Evolutionary conservation across 257 asterid genomes (phyloP).

Genomic region (Orobanche coerulescens): DNA sequence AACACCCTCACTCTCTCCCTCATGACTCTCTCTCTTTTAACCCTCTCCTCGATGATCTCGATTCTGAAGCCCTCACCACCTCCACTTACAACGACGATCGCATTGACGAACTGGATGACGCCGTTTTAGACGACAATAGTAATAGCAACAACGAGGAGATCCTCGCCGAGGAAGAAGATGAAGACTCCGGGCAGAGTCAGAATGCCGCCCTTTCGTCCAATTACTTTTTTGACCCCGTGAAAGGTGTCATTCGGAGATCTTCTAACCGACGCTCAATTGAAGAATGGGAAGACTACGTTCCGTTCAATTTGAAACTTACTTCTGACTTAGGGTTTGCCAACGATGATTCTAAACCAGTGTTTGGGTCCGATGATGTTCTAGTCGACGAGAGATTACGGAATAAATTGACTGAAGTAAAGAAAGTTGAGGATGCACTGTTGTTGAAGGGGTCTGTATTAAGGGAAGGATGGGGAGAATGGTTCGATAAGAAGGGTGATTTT

Average conservation of each 20-base stretch:
- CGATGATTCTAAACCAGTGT: constrained; percentile 34
- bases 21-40: constrained; percentile 35
- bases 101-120: constrained; percentile 84
- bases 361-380: constrained; percentile 77
- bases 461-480: constrained; percentile 99
- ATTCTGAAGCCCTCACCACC: constrained; percentile 41
- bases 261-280: constrained; percentile 65
- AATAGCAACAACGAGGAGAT: constrained; percentile 37
- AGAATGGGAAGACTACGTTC: constrained; percentile 91
- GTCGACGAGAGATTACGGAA: constrained; percentile 61
- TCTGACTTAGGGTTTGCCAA: constrained; percentile 51
- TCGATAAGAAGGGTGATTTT: constrained; percentile 82
- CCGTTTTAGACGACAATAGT: constrained; percentile 29
- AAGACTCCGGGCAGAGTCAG: constrained; percentile 38
- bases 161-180: constrained; percentile 48
- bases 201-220: constrained; percentile 35
- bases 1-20: constrained; percentile 38
- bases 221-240: constrained; percentile 55
- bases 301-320: constrained; percentile 48
- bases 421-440: constrained; percentile 72
- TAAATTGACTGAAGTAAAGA: constrained; percentile 46
- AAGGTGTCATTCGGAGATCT: constrained; percentile 68
- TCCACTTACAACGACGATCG: constrained; percentile 64
- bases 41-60: constrained; percentile 69
- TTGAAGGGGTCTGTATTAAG: constrained; percentile 79